Evolutionary conservation across 345 rosid species (phyloP), one percentile per base, ranked within the genome.

Genomic region (Hirschfeldia incana): DNA sequence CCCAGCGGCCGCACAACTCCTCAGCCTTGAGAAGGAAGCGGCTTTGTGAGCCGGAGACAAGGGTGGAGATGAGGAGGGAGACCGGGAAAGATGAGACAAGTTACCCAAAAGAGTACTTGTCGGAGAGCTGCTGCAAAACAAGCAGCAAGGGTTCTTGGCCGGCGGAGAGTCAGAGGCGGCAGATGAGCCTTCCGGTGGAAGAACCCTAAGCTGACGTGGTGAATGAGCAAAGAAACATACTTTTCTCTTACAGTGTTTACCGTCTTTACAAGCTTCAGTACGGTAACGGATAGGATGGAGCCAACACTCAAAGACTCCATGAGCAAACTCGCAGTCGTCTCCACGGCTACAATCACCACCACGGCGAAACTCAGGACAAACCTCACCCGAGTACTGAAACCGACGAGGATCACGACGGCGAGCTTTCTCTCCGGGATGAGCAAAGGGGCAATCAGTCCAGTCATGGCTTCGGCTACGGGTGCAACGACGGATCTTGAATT

Each of bases 361-460:
- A 1, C 92, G 88, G 2, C 95, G 89, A 71, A 84, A 91, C 81
- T 92, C 94, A 0, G 98, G 84, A 57, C 98, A 94, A 33, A 89
- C 89, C 49, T 86, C 74, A 12, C 97, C 94, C 1, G 92, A 88
- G 46, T 94, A 94, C 32, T 83, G 86, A 69, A 72, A 91, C 36
- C 84, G 77, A 62, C 89, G 74, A 10, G 97, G 99, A 76, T 94
- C 99, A 36, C 99, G 89, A 15, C 99, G 90, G 63, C 90, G 92
- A 51, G 99, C 98, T 87, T 94, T 94, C 81, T 94, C 99, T 0
- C 96, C 92, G 0, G 97, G 92, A 69, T 94, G 99, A 12, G 93
- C 89, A 0, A 92, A 94, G 8, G 99, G 99, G 76, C 99, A 94
- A 78, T 92, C 96, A 0, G 98, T 94, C 99, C 99, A 94, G 81